Conservation (phyloP, 148 eudicot species). For the Nyssa sinensis region DNA sequence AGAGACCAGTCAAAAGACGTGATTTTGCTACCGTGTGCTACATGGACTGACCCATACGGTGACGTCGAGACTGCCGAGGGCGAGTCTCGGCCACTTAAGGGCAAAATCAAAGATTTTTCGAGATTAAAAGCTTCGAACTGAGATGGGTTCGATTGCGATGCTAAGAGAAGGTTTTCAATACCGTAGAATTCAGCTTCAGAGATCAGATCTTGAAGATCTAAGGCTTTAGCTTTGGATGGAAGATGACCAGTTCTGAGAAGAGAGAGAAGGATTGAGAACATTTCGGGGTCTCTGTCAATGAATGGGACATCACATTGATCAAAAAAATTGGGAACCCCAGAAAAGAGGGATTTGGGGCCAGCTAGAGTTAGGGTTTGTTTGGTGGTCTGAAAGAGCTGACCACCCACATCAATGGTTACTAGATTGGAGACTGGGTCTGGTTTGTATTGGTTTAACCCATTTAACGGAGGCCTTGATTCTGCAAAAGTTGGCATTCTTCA, state of each 20-base stretch:
- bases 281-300: constrained; percentile 84
- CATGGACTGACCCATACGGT: constrained; percentile 61
- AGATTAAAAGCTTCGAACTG: constrained; percentile 73
- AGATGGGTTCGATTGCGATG: constrained; percentile 63
- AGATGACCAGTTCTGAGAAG: constrained; percentile 72
- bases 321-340: constrained; percentile 32
- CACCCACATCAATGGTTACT: constrained; percentile 80
- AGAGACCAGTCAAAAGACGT: constrained; percentile 94
- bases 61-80: constrained; percentile 69
- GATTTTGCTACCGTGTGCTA: constrained; percentile 82
- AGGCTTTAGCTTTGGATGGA: constrained; percentile 54
- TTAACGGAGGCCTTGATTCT: constrained; percentile 31
- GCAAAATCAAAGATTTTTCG: constrained; percentile 51
- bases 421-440: constrained; percentile 34
- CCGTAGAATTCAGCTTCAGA: constrained; percentile 72
- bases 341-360: constrained; percentile 65
- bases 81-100: constrained; percentile 69
- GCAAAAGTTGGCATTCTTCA: constrained; percentile 39
- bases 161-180: constrained; percentile 51
- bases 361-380: constrained; percentile 67
- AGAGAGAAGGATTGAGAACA: constrained; percentile 74
- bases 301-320: constrained; percentile 41
- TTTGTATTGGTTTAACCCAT: constrained; percentile 13
- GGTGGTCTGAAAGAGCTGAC: constrained; percentile 81
- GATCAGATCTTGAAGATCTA: constrained; percentile 57